Evolutionary conservation across 78 protist species (phyloP), one percentile per base, ranked within the genome.

Genomic region (Chrysochromulina tobinii): DNA sequence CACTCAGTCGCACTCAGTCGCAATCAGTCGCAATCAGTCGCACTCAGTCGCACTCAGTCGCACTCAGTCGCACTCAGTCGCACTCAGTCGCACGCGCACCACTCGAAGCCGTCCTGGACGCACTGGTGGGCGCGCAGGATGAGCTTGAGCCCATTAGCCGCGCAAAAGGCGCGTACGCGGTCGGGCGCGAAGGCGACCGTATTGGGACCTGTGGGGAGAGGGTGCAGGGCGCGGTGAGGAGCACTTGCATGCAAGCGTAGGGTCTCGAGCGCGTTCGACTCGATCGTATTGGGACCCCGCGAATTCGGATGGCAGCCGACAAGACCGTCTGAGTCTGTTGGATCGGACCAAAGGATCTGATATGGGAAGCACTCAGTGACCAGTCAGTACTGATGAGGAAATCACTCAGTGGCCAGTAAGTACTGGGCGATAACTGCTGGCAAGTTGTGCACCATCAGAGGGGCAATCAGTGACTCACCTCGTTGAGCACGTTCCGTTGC

Each of bases 51-150:
- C 14, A 7, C 21, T 7, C 8, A 59, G 21, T 14, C 64, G 64
- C 64, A 67, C 72, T 73, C 38, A 38, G 38, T 38, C 38, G 38
- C 38, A 38, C 38, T 38, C 38, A 38, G 38, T 38, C 38, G 38
- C 38, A 38, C 38, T 38, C 38, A 38, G 38, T 38, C 38, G 48
- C 14, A 1, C 20, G 81, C 89, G 90, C 6, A 48, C 18, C 5
- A 2, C 90, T 54, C 88, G 48, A 85, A 91, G 67, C 93, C 93
- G 55, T 83, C 90, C 61, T 81, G 64, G 11, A 61, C 79, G 81
- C 68, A 75, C 57, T 90, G 92, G 75, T 90, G 93, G 38, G 91
- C 68, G 54, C 93, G 88, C 55, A 90, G 17, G 64, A 90, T 86
- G 48, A 79, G 75, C 25, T 61, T 6, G 57, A 90, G 72, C 54